phyloP scores from a whole-genome alignment of 495 filamentous ascomycete species.

The Daldinia grandis region DNA sequence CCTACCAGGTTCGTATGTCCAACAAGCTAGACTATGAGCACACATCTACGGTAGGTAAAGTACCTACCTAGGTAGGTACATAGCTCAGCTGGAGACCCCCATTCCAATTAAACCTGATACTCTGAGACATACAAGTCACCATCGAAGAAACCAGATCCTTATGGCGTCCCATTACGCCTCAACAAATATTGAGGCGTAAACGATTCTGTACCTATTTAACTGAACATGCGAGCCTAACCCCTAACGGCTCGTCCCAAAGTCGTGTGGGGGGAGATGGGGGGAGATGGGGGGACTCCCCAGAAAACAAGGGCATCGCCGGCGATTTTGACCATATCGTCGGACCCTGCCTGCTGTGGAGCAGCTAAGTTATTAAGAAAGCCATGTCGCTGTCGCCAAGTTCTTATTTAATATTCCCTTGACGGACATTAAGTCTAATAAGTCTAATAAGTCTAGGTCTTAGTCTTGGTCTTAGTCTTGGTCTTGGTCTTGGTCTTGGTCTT shows the following conservation, averaged over 20 bases:
- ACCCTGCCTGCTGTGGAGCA: not conserved
- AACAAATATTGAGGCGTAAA: not conserved
- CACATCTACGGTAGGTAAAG: not conserved
- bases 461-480: no score
- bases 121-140: not conserved
- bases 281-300: not conserved
- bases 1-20: not conserved
- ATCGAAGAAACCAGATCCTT: not conserved
- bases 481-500: no score
- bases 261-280: not conserved
- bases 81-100: not conserved
- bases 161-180: conserved; percentile 7
- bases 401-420: not conserved
- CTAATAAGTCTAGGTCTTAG: not conserved
- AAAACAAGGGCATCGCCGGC: not conserved
- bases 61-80: not conserved
- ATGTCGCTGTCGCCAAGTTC: not conserved
- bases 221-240: not conserved
- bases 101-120: not conserved
- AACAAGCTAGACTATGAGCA: not conserved
- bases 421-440: not conserved
- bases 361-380: not conserved
- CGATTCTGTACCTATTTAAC: conserved; percentile 18
- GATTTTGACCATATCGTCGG: not conserved
- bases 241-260: not conserved